These are phyloP conservation scores for Heterobasidion occidentale DNA, from an alignment of 1,284 basidiomycete species.

Conservation along the genomic window DNA sequence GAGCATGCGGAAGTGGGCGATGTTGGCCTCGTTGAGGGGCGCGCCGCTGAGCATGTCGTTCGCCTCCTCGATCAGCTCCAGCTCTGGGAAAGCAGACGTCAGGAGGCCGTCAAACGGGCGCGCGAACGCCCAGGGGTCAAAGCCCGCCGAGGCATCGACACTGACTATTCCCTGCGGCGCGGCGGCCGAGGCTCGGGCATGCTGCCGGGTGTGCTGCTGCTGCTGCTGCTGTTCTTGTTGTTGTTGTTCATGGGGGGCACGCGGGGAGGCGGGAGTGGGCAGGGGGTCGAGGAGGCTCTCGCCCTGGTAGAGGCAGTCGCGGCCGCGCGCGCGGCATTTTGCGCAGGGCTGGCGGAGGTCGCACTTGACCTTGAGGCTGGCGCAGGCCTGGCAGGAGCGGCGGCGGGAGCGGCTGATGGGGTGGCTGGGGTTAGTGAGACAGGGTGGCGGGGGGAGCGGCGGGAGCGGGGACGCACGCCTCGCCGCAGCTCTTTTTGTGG, in stretches of 20 bases:
- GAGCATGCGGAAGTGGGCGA: slow-evolving; percentile 7
- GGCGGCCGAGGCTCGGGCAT: neutral
- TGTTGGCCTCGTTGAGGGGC: slow-evolving; percentile 11
- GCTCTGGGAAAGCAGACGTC: slow-evolving; percentile 10
- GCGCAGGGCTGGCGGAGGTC: slow-evolving; percentile 58
- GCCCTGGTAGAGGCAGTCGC: slow-evolving; percentile 50
- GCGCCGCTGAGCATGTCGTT: slow-evolving; percentile 4
- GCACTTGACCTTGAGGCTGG: slow-evolving; percentile 65
- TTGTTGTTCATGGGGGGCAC: neutral
- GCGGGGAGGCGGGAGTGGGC: neutral
- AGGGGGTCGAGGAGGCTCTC: slow-evolving; percentile 1
- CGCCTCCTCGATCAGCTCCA: slow-evolving; percentile 11
- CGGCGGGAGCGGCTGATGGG: slow-evolving; percentile 29
- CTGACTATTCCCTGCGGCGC: slow-evolving; percentile 1
- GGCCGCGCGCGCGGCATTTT: slow-evolving; percentile 50
- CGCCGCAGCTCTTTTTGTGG: slow-evolving; percentile 48
- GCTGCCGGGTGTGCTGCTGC: neutral
- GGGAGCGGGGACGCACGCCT: slow-evolving; percentile 33
- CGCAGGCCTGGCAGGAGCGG: slow-evolving; percentile 53
- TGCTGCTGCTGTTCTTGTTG: neutral
- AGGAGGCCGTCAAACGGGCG: neutral
- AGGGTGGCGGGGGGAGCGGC: neutral
- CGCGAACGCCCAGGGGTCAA: slow-evolving; percentile 6
- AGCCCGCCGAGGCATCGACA: slow-evolving; percentile 12
- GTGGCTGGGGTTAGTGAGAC: slow-evolving; percentile 1